A percentile compares a stretch with the other conserved stretches of the same genome.
Conservation (phyloP, 768 basidiomycete species). For the Lactifluus rugatus region DNA sequence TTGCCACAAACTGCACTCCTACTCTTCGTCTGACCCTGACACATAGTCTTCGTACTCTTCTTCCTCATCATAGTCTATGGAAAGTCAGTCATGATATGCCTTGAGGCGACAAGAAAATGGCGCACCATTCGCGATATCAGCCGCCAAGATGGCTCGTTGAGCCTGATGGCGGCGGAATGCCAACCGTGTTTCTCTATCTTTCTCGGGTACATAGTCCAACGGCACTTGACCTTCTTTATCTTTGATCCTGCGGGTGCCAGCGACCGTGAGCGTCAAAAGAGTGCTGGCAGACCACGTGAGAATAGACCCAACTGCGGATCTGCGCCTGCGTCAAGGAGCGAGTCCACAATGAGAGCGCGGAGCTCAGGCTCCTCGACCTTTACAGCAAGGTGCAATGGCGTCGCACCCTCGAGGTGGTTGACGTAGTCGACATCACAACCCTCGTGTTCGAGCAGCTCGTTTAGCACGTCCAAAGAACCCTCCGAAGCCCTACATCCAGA, state of each 20-base stretch:
- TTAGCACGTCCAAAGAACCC: conserved; percentile 54
- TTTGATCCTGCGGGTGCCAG: conserved; percentile 54
- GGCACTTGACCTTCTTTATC: conserved; percentile 57
- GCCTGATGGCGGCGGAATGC: conserved; percentile 49
- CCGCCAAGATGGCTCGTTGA: conserved; percentile 38
- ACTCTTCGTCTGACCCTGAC: conserved; percentile 25
- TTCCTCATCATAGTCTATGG: conserved; percentile 25
- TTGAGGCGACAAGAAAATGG: neutral
- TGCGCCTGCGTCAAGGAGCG: conserved; percentile 71
- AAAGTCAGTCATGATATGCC: neutral
- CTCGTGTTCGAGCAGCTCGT: conserved; percentile 63
- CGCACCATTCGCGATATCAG: conserved; percentile 59
- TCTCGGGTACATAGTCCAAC: conserved; percentile 43
- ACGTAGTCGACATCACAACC: conserved; percentile 74
- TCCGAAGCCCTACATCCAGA: conserved; percentile 43
- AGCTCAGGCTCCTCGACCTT: conserved; percentile 45
- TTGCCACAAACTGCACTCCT: conserved; percentile 6
- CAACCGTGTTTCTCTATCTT: conserved; percentile 40
- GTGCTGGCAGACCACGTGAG: neutral
- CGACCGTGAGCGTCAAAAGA: neutral
- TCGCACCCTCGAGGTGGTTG: conserved; percentile 59
- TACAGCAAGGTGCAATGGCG: conserved; percentile 72
- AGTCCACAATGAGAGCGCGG: conserved; percentile 45
- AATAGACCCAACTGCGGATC: conserved; percentile 44
- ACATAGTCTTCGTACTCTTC: conserved; percentile 16